Conservation (phyloP, 441 rosid species). For the Aquilaria agallochum region DNA sequence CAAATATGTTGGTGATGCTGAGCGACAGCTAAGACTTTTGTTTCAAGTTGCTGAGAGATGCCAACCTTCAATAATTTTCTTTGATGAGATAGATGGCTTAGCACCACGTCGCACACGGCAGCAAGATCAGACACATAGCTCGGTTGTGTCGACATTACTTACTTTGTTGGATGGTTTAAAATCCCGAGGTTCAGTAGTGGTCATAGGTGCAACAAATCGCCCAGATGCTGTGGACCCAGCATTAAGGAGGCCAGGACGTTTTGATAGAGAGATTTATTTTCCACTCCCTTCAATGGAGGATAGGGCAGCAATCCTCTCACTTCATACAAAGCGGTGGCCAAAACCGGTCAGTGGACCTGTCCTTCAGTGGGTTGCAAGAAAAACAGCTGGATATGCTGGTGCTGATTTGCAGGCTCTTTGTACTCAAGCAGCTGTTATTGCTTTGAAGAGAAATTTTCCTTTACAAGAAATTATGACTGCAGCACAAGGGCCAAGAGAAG, state of each 20-base stretch:
- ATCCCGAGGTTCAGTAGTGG: conserved; percentile 99
- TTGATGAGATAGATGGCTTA: conserved; percentile 97
- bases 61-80: conserved; percentile 96
- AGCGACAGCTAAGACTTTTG: conserved; percentile 96
- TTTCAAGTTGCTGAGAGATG: conserved; percentile 99
- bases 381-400: conserved; percentile 98
- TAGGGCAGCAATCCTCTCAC: conserved; percentile 91
- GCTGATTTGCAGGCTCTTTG: conserved; percentile 99
- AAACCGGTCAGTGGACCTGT: conserved; percentile 84
- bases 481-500: conserved; percentile 52
- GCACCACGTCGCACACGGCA: conserved; percentile 93
- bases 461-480: conserved; percentile 77
- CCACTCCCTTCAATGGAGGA: conserved; percentile 88
- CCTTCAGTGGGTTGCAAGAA: conserved; percentile 82
- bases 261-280: conserved; percentile 94
- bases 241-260: conserved; percentile 97
- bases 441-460: conserved; percentile 93
- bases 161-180: conserved; percentile 95
- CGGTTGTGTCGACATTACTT: conserved; percentile 98
- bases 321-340: conserved; percentile 94
- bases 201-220: conserved; percentile 98
- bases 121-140: conserved; percentile 99
- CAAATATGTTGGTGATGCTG: conserved; percentile 99
- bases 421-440: conserved; percentile 89
- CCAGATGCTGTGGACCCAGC: conserved; percentile 99